Conservation (phyloP, 164 flowering plant species). For the Vitis rotundifolia region DNA sequence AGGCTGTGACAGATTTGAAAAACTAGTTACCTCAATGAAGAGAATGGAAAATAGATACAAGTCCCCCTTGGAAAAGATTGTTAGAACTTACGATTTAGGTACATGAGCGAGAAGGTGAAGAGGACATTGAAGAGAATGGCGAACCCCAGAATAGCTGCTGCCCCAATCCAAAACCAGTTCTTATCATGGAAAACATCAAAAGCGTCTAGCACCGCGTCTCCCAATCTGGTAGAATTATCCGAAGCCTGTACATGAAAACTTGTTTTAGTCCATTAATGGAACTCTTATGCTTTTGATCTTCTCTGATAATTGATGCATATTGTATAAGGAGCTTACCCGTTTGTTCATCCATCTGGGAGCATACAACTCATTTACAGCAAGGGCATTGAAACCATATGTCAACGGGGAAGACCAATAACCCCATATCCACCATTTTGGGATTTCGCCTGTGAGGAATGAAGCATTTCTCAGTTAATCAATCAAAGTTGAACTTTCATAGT, state of each 20-base stretch:
- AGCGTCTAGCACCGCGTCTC: slow-evolving; percentile 42
- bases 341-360: slow-evolving; percentile 88
- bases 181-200: slow-evolving; percentile 42
- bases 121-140: slow-evolving; percentile 70
- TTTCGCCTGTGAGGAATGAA: slow-evolving; percentile 39
- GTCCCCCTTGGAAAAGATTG: neutral
- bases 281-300: neutral
- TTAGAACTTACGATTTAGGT: slow-evolving; percentile 61
- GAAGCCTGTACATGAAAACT: slow-evolving; percentile 35
- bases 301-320: neutral
- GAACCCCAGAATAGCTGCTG: slow-evolving; percentile 67
- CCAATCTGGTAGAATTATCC: slow-evolving; percentile 39
- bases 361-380: slow-evolving; percentile 71
- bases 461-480: neutral
- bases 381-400: slow-evolving; percentile 64
- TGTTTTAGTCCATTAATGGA: neutral
- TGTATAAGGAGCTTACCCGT: slow-evolving; percentile 26
- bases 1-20: slow-evolving; percentile 38
- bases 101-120: slow-evolving; percentile 73
- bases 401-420: slow-evolving; percentile 84
- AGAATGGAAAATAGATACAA: too few species aligned
- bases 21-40: neutral
- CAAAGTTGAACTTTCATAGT: neutral
- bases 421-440: slow-evolving; percentile 91
- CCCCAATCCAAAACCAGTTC: slow-evolving; percentile 90